Base-by-base conservation (phyloP, 768 basidiomycete genomes). In the Leccinellum rugosiceps region DNA sequence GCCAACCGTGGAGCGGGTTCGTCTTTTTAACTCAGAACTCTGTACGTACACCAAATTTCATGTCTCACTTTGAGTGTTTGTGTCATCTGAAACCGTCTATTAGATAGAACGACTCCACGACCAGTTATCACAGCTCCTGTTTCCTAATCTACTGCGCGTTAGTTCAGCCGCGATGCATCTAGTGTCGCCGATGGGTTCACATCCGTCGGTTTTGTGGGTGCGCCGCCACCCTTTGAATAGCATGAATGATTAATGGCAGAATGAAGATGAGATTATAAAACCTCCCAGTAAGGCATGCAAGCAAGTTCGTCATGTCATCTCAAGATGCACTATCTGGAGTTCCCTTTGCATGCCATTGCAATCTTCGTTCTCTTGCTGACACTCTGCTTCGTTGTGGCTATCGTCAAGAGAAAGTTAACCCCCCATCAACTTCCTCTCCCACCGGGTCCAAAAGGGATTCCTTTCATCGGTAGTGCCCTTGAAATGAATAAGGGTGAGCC, bases 361-460 rank as follows among this genome's bases (percentile, higher is more conserved):
- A 25, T 28, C 23, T 30, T 48, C 31, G 30, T 31, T 34, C 1
- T 60, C 21, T 47, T 56, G 28, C 4, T 57, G 17, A 28, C 19
- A 2, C 44, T 67, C 45, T 55, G 34, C 50, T 38, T 34, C 23
- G 35, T 57, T 31, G 28, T 35, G 34, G 14, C 32, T 11, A 10
- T 53, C 30, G 23, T 50, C 9, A 53, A 48, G 51, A 62, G 44
- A 25, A 64, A 47, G 52, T 38, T 56, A 28, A 52, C 55, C 0
- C 61, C 63, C 35, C 59, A 61, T n/a, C 56, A 35, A 14, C 57
- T 67, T 25, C 52, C 69, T 32, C 59, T 64, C 4, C 71, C 72
- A 21, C 72, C 72, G 2, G 71, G 71, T 28, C 73, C 72, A 1
- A 63, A 60, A 43, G 68, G 65, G 7, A 52, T 69, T 3, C 72